Conservation (phyloP, 352 stramenopile species). For the Phytophthora pinifolia region DNA sequence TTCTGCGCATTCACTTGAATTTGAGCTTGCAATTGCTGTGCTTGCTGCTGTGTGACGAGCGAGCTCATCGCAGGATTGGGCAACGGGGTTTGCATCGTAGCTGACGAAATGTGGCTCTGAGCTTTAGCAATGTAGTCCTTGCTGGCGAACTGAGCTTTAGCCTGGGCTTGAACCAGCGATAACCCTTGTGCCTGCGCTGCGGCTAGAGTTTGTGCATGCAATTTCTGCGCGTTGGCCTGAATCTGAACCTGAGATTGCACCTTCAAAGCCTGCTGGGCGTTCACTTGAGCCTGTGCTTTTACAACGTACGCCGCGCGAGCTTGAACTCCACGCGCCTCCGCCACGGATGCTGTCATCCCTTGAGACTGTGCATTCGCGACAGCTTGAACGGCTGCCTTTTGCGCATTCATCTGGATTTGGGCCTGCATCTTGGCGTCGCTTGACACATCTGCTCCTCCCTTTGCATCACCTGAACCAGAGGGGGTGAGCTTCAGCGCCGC, state of each 20-base stretch:
- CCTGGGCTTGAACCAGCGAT: constrained; percentile 83
- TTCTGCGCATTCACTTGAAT: constrained; percentile 91
- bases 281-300: constrained; percentile 86
- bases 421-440: constrained; percentile 83
- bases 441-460: constrained; percentile 32
- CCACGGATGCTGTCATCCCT: constrained; percentile 64
- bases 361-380: constrained; percentile 78
- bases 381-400: constrained; percentile 81
- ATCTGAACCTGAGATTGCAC: constrained; percentile 89
- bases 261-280: constrained; percentile 78
- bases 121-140: constrained; percentile 91
- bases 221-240: constrained; percentile 87
- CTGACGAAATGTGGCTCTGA: constrained; percentile 77
- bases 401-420: constrained; percentile 84
- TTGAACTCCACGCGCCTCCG: constrained; percentile 79
- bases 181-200: constrained; percentile 84
- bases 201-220: constrained; percentile 83
- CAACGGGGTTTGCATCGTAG: constrained; percentile 52
- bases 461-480: constrained; percentile 37
- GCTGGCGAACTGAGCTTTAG: constrained; percentile 84
- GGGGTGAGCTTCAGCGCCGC: constrained; percentile 59
- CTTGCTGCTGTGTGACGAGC: constrained; percentile 76
- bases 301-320: constrained; percentile 83
- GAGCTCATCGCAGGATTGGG: constrained; percentile 51
- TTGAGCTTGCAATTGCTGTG: constrained; percentile 83